phyloP scores from a whole-genome alignment of 2,329 filamentous ascomycete genomes.

The Fusarium nanum region DNA sequence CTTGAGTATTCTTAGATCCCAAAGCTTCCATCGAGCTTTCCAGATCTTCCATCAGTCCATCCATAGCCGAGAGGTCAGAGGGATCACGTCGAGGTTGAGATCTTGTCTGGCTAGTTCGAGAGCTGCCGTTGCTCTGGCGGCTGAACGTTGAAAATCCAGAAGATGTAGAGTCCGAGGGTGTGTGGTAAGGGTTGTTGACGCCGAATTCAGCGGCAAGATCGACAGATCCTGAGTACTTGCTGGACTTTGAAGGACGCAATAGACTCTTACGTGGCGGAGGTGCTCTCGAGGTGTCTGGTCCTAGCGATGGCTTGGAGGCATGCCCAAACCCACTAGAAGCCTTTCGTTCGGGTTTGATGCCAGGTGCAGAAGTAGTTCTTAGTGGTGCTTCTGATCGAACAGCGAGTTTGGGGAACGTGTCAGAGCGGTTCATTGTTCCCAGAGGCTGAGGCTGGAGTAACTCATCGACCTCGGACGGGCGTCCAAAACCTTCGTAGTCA shows the following conservation, averaged over 20 bases:
- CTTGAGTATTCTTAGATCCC: constrained; percentile 47
- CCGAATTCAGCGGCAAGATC: constrained; percentile 72
- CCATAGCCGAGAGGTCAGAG: constrained; percentile 60
- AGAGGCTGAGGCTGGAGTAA: constrained; percentile 53
- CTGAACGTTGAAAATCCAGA: constrained; percentile 73
- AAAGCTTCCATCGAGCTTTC: constrained; percentile 61
- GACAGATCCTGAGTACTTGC: constrained; percentile 56
- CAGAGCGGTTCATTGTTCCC: constrained; percentile 58
- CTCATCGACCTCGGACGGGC: constrained; percentile 54
- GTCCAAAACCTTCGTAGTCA: constrained; percentile 69
- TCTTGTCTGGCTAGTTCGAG: constrained; percentile 61
- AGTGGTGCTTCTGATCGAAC: constrained; percentile 53
- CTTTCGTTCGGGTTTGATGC: constrained; percentile 55
- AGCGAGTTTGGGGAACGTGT: constrained; percentile 63
- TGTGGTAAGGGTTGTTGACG: constrained; percentile 72
- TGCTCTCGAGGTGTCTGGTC: constrained; percentile 62
- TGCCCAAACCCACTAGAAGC: constrained; percentile 44
- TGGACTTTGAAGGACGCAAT: constrained; percentile 56
- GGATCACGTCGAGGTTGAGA: constrained; percentile 53
- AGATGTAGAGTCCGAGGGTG: constrained; percentile 71
- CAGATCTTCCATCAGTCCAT: constrained; percentile 67
- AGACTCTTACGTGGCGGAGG: constrained; percentile 66
- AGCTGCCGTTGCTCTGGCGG: constrained; percentile 68
- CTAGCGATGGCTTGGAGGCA: constrained; percentile 57
- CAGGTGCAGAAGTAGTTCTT: constrained; percentile 62